These are phyloP conservation scores for Penicillium parvum DNA, from an alignment of 495 filamentous ascomycete genomes.

Conservation along the genomic window DNA sequence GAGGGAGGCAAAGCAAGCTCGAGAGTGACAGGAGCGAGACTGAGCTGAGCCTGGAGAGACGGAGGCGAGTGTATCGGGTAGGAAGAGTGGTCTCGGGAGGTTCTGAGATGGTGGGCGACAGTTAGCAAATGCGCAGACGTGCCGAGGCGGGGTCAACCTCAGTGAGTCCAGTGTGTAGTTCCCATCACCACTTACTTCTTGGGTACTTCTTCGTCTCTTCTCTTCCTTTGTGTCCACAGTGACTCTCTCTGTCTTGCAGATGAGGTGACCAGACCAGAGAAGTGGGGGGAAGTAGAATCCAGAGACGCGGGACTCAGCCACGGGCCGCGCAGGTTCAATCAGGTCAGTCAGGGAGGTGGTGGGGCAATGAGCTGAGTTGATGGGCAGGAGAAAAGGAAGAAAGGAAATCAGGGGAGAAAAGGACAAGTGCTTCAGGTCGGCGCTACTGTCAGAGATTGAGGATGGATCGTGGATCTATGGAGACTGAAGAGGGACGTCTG, in stretches of 20 bases:
- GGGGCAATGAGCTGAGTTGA: slow-evolving; percentile 1
- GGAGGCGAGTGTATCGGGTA: slow-evolving; percentile 2
- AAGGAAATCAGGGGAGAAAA: not conserved
- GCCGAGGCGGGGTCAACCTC: slow-evolving; percentile 15
- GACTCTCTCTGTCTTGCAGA: too few species aligned
- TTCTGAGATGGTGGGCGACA: slow-evolving; percentile 2
- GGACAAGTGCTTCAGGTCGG: not conserved
- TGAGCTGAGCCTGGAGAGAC: too few species aligned
- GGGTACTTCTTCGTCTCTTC: too few species aligned
- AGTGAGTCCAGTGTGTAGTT: too few species aligned
- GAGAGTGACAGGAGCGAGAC: not conserved
- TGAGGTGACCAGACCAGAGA: not conserved
- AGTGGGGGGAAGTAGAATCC: not conserved
- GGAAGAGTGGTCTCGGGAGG: not conserved
- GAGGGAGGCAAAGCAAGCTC: too few species aligned
- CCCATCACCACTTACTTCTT: too few species aligned
- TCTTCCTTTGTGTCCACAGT: too few species aligned
- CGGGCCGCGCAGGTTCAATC: too few species aligned
- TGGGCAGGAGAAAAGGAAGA: not conserved
- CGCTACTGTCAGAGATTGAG: slow-evolving; percentile 7
- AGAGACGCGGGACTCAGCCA: slow-evolving; percentile 14
- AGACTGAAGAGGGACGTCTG: not conserved
- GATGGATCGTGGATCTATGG: too few species aligned
- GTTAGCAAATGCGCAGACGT: not conserved
- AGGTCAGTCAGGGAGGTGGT: slow-evolving; percentile 4